Conservation (phyloP, 2,329 filamentous ascomycete genomes). For the Chlorencoelia australis region DNA sequence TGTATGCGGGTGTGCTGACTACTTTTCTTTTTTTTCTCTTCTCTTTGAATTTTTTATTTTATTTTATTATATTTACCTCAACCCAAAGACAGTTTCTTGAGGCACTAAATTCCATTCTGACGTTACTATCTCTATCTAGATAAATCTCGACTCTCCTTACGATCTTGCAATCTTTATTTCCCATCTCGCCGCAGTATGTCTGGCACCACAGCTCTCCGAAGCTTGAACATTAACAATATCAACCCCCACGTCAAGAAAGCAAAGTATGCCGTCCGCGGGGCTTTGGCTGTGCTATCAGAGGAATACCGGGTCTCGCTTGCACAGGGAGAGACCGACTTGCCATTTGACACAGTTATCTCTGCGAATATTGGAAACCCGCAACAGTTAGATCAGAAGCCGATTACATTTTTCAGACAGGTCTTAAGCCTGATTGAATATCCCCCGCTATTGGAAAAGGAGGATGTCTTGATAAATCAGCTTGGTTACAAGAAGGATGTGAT, state of each 20-base stretch:
- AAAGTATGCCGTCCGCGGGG: slow-evolving; percentile 93
- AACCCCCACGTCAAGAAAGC: slow-evolving; percentile 80
- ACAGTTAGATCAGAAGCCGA: slow-evolving; percentile 97
- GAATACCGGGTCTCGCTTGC: slow-evolving; percentile 69
- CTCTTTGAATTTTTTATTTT: neutral
- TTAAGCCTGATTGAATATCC: slow-evolving; percentile 90
- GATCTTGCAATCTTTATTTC: too few relatives aligned
- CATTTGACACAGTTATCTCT: slow-evolving; percentile 85
- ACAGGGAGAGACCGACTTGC: slow-evolving; percentile 47
- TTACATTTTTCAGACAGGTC: slow-evolving; percentile 98
- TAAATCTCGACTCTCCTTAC: neutral
- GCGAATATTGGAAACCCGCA: slow-evolving; percentile 99
- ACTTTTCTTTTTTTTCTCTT: neutral
- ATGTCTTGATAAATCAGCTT: slow-evolving; percentile 63
- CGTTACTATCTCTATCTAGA: too few relatives aligned
- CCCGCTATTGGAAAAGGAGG: slow-evolving; percentile 67
- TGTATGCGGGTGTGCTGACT: too few relatives aligned
- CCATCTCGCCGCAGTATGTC: slow-evolving; percentile 28
- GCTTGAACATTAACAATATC: slow-evolving; percentile 75
- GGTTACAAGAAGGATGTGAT: slow-evolving; percentile 88
- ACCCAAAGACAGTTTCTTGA: too few relatives aligned
- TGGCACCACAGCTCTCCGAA: slow-evolving; percentile 31
- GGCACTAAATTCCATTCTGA: too few relatives aligned
- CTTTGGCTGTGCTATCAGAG: slow-evolving; percentile 89
- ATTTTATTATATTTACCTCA: too few relatives aligned